Percentiles rank a stretch among this genome's conserved stretches.
phyloP scores from a whole-genome alignment of 306 rosid species.

The Dalbergia oliveri region DNA sequence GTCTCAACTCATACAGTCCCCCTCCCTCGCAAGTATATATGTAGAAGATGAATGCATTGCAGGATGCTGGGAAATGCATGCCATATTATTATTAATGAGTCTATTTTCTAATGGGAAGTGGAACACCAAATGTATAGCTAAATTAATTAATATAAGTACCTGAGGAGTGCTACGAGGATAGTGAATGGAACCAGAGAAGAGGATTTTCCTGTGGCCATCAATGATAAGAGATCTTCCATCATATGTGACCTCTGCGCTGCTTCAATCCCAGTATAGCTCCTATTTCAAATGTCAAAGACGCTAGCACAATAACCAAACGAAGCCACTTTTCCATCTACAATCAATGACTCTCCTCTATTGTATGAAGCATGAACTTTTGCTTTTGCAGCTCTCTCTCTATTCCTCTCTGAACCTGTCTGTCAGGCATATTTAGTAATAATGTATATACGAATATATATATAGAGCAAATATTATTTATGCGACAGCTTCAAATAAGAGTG shows the following conservation, averaged over 20 bases:
- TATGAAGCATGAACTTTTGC: neutral
- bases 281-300: neutral
- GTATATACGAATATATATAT: neutral
- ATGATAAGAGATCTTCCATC: conserved; percentile 81
- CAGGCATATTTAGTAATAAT: neutral
- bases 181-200: conserved; percentile 83
- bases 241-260: conserved; percentile 51
- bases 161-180: conserved; percentile 88
- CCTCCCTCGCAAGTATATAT: too few relatives aligned
- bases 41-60: neutral
- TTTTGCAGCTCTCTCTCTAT: conserved; percentile 1
- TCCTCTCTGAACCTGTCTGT: neutral
- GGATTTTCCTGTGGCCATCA: conserved; percentile 59
- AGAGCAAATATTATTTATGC: neutral
- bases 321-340: conserved; percentile 41
- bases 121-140: neutral
- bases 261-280: neutral
- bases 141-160: conserved; percentile 40
- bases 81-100: too few relatives aligned
- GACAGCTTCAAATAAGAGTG: neutral
- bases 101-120: too few relatives aligned
- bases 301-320: neutral
- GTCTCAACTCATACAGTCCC: too few relatives aligned
- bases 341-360: neutral
- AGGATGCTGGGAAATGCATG: too few relatives aligned